These are phyloP conservation scores for Biscogniauxia mediterranea DNA, from an alignment of 2,329 filamentous ascomycete genomes.

Conservation along the genomic window DNA sequence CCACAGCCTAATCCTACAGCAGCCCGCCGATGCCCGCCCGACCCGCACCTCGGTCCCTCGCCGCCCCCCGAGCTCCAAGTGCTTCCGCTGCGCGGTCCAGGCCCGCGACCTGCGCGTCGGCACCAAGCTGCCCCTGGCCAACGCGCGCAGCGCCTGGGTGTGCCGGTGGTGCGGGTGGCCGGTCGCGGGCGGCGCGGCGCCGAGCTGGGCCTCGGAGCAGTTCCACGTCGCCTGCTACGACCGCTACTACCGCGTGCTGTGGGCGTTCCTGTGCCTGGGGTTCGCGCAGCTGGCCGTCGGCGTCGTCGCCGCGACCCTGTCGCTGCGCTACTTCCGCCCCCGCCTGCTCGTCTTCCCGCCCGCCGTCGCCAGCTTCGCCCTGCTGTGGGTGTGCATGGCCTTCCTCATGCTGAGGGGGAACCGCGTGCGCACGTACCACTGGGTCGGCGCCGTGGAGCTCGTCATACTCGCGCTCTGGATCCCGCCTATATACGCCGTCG, in stretches of 20 bases:
- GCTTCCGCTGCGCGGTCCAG: conserved; percentile 39
- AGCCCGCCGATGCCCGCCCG: background rate
- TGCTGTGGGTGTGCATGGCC: conserved; percentile 35
- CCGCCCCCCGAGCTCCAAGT: conserved; percentile 40
- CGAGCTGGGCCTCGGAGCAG: conserved; percentile 36
- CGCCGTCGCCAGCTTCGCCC: conserved; percentile 34
- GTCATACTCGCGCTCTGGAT: conserved; percentile 35
- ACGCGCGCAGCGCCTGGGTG: conserved; percentile 35
- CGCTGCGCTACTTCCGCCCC: conserved; percentile 38
- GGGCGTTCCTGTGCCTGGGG: conserved; percentile 39
- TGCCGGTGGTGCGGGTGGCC: conserved; percentile 47
- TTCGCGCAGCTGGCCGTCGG: conserved; percentile 38
- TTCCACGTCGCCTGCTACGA: conserved; percentile 41
- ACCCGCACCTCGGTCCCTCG: conserved; percentile 20
- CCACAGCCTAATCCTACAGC: conserved; percentile 34
- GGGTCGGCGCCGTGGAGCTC: conserved; percentile 37
- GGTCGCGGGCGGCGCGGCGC: conserved; percentile 23
- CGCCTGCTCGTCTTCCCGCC: conserved; percentile 13
- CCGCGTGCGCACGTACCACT: conserved; percentile 39
- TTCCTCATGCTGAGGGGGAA: conserved; percentile 36
- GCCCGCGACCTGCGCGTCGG: conserved; percentile 38
- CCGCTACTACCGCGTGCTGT: conserved; percentile 37
- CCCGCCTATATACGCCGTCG: conserved; percentile 28
- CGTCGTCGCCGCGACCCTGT: conserved; percentile 36
- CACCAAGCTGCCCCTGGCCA: conserved; percentile 37